Percentiles rank a stretch among this genome's conserved stretches.
Evolutionary conservation across 2,329 filamentous ascomycete species (phyloP).

Genomic region (Hymenoscyphus scutula): DNA sequence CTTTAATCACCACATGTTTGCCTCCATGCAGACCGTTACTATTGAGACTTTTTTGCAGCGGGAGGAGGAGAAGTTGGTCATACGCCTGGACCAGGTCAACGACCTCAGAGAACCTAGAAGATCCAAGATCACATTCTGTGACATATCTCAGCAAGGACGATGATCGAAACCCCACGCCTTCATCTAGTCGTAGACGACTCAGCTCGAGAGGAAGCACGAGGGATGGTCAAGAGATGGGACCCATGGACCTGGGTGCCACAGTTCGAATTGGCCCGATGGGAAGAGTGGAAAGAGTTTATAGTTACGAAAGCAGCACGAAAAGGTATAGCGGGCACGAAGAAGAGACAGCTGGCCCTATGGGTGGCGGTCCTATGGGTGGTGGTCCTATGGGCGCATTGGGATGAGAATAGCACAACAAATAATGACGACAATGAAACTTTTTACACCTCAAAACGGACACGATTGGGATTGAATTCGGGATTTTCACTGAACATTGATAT

Average conservation of each 20-base stretch:
- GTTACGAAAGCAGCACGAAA: not conserved
- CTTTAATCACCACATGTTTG: slow-evolving; percentile 6
- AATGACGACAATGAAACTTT: not conserved
- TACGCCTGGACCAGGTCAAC: slow-evolving; percentile 1
- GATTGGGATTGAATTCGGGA: not conserved
- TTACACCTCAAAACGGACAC: not conserved
- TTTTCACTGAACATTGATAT: not conserved
- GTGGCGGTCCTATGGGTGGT: not conserved
- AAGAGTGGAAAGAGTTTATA: slow-evolving; percentile 3
- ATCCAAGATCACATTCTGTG: not conserved
- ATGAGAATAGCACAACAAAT: not conserved
- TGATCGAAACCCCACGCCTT: not conserved
- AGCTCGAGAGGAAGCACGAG: not conserved
- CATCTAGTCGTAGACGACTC: not conserved
- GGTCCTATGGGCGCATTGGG: not conserved
- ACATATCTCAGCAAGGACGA: slow-evolving; percentile 2
- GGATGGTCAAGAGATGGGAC: not conserved
- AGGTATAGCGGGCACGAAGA: not conserved
- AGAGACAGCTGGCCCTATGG: not conserved
- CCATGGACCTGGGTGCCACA: not conserved
- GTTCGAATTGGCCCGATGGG: slow-evolving; percentile 1
- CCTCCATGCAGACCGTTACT: slow-evolving; percentile 11
- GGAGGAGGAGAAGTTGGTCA: not conserved
- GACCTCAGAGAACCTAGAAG: not conserved
- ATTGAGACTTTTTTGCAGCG: slow-evolving; percentile 1